Percentiles rank a stretch among this genome's conserved stretches.
These are phyloP conservation scores for Beta lomatogona DNA, from an alignment of 179 eudicot species.

Conservation along the genomic window DNA sequence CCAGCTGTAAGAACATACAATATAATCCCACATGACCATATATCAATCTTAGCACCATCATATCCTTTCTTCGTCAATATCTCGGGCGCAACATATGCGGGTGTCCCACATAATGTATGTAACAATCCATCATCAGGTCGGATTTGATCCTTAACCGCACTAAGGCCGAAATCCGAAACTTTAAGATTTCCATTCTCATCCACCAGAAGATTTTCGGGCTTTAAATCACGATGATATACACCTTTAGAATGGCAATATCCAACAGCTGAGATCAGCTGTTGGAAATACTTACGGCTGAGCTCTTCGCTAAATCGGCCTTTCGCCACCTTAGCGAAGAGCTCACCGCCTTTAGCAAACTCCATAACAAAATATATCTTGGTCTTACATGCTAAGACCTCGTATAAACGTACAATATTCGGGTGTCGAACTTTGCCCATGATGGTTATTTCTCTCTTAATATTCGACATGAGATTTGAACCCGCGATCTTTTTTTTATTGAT, in stretches of 20 bases:
- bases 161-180: slow-evolving; percentile 48
- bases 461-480: slow-evolving; percentile 25
- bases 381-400: slow-evolving; percentile 43
- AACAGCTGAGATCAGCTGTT: slow-evolving; percentile 42
- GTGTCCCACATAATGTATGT: slow-evolving; percentile 48
- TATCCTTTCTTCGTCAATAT: slow-evolving; percentile 46
- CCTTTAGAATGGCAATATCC: slow-evolving; percentile 46
- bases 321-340: slow-evolving; percentile 50
- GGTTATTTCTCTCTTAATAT: slow-evolving; percentile 40
- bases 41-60: slow-evolving; percentile 40
- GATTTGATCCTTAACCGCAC: slow-evolving; percentile 30
- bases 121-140: slow-evolving; percentile 26
- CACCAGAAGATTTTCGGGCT: slow-evolving; percentile 43
- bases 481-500: slow-evolving; percentile 38
- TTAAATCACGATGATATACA: slow-evolving; percentile 46
- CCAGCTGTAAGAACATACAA: slow-evolving; percentile 48
- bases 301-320: slow-evolving; percentile 52
- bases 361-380: slow-evolving; percentile 45
- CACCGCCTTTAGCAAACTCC: slow-evolving; percentile 48
- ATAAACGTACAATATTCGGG: slow-evolving; percentile 41
- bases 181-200: slow-evolving; percentile 44
- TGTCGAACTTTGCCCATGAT: slow-evolving; percentile 42
- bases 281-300: slow-evolving; percentile 36
- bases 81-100: slow-evolving; percentile 56
- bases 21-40: slow-evolving; percentile 49